Evolutionary conservation across 2,329 filamentous ascomycete genomes (phyloP).

Genomic region (Dactylellina parvicollis): DNA sequence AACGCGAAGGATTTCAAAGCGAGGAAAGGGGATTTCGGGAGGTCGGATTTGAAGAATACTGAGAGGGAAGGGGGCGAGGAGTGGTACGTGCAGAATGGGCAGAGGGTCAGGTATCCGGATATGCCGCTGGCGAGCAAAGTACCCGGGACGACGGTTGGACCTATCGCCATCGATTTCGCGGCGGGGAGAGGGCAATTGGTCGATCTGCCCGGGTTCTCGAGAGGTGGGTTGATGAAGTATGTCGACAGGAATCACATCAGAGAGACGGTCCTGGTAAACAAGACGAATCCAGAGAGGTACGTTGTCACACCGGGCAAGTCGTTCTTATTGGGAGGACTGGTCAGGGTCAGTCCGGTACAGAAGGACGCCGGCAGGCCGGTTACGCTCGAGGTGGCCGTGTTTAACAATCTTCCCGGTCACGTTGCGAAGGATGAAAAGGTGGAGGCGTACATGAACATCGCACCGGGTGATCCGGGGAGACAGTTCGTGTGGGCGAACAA

Average conservation of each 20-base stretch:
- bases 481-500: constrained; percentile 23
- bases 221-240: constrained; percentile 54
- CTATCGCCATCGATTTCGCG: constrained; percentile 91
- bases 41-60: constrained; percentile 53
- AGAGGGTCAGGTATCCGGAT: constrained; percentile 77
- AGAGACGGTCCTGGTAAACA: constrained; percentile 77
- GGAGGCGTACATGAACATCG: constrained; percentile 1
- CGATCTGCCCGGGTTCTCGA: constrained; percentile 75
- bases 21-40: constrained; percentile 18
- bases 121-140: constrained; percentile 88
- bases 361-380: constrained; percentile 58
- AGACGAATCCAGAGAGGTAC: constrained; percentile 77
- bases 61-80: constrained; percentile 53
- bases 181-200: constrained; percentile 80
- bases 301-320: constrained; percentile 80
- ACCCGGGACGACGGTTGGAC: constrained; percentile 92
- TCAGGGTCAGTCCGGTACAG: constrained; percentile 82
- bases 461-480: not conserved
- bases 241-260: constrained; percentile 50
- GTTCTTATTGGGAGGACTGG: constrained; percentile 82
- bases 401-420: constrained; percentile 81
- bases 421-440: constrained; percentile 83
- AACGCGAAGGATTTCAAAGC: constrained; percentile 62
- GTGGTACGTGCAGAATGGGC: constrained; percentile 64
- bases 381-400: constrained; percentile 62